Conservation (phyloP, 2,329 filamentous ascomycete species). For the Nemania bipapillata region DNA sequence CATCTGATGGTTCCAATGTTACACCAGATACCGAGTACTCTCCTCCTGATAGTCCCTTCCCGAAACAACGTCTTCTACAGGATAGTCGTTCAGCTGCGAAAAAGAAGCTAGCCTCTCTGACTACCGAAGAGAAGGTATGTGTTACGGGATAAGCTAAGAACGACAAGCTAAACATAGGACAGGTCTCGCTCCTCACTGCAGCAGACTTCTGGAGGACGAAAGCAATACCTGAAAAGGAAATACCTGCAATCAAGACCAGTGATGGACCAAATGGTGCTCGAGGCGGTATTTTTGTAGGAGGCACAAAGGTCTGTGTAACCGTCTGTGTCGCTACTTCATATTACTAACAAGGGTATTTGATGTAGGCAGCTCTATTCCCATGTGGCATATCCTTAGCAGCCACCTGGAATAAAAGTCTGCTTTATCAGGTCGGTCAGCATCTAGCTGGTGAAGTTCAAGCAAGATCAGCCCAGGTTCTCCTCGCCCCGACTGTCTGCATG, state of each 20-base stretch:
- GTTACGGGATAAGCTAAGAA: neutral
- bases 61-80: constrained; percentile 52
- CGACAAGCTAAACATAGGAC: constrained; percentile 30
- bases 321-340: neutral
- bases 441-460: constrained; percentile 78
- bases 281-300: constrained; percentile 74
- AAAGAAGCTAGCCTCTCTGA: constrained; percentile 64
- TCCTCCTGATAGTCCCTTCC: constrained; percentile 57
- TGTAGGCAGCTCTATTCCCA: constrained; percentile 77
- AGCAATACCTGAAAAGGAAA: constrained; percentile 69
- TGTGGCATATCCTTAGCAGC: constrained; percentile 82
- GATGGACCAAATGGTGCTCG: constrained; percentile 78
- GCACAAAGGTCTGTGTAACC: constrained; percentile 63
- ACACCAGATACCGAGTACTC: constrained; percentile 65
- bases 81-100: constrained; percentile 57
- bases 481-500: constrained; percentile 83
- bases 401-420: constrained; percentile 78
- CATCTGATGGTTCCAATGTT: constrained; percentile 54
- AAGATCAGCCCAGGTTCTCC: constrained; percentile 76
- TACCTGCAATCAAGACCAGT: constrained; percentile 73
- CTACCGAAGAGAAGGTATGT: constrained; percentile 67
- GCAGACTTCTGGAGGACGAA: constrained; percentile 78
- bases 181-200: constrained; percentile 69
- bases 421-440: constrained; percentile 75
- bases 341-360: constrained; percentile 24